Evolutionary conservation across 163 green algal genomes (phyloP).

Genomic region (Picocystis sp.): DNA sequence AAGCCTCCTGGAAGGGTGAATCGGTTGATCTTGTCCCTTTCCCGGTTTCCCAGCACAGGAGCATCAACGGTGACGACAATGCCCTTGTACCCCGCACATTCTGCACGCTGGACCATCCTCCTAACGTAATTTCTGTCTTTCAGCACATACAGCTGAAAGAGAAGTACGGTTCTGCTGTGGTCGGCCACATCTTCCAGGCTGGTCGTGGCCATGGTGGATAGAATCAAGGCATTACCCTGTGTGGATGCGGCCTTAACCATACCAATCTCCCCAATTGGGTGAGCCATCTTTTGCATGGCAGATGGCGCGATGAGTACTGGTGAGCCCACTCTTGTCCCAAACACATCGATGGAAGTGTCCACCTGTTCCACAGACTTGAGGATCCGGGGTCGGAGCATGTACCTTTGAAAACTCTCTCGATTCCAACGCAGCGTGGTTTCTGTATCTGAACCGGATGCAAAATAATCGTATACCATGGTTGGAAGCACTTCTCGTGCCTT

Average conservation of each 20-base stretch:
- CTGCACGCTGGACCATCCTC: conserved; percentile 34
- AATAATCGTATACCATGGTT: conserved; percentile 35
- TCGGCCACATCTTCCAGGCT: conserved; percentile 46
- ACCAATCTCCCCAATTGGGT: conserved; percentile 34
- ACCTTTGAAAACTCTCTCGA: conserved; percentile 29
- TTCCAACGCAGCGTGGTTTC: conserved; percentile 54
- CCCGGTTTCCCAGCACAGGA: conserved; percentile 54
- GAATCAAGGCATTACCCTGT: conserved; percentile 7
- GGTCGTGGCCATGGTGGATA: conserved; percentile 74
- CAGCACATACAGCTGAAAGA: conserved; percentile 79
- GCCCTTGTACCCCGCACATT: conserved; percentile 58
- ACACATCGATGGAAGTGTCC: conserved; percentile 34
- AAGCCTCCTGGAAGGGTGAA: conserved; percentile 12
- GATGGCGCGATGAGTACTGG: conserved; percentile 80
- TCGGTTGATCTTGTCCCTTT: conserved; percentile 60
- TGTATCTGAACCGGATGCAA: conserved; percentile 38
- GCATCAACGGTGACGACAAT: conserved; percentile 82
- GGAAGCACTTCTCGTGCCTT: too few relatives aligned
- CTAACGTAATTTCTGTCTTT: conserved; percentile 34
- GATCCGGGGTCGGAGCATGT: conserved; percentile 55
- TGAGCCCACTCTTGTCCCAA: conserved; percentile 25
- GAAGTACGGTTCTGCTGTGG: conserved; percentile 11
- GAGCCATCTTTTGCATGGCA: conserved; percentile 70
- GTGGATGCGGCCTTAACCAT: too few relatives aligned
- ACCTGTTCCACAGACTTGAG: conserved; percentile 57